These are phyloP conservation scores for Daedalea quercina DNA, from an alignment of 768 basidiomycete genomes.

Conservation along the genomic window DNA sequence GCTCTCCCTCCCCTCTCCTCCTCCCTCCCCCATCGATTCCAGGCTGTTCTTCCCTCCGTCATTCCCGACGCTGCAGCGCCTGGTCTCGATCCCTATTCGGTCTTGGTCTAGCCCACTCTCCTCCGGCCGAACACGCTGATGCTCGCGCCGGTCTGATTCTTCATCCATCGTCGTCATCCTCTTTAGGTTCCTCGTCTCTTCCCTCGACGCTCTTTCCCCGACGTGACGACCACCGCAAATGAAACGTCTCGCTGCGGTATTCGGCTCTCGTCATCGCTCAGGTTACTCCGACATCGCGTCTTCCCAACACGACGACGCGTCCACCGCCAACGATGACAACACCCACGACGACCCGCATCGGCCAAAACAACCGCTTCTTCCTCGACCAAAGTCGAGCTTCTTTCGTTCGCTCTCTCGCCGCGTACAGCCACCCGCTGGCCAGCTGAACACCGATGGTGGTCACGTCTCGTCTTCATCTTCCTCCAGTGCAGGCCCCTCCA, in stretches of 20 bases:
- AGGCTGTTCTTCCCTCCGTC: slow-evolving; percentile 2
- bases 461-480: slow-evolving; percentile 43
- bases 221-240: slow-evolving; percentile 3
- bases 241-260: slow-evolving; percentile 43
- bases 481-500: slow-evolving; percentile 47
- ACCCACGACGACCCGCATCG: slow-evolving; percentile 1
- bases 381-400: slow-evolving; percentile 14
- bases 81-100: slow-evolving; percentile 7
- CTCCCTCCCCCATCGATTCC: slow-evolving; percentile 5
- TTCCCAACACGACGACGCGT: slow-evolving; percentile 11
- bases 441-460: slow-evolving; percentile 20
- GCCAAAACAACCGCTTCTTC: slow-evolving; percentile 9
- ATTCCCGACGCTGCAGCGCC: slow-evolving; percentile 1
- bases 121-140: background rate
- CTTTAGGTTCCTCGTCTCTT: background rate
- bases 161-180: background rate
- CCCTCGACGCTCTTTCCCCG: background rate
- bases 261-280: slow-evolving; percentile 33
- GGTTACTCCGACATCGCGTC: slow-evolving; percentile 31
- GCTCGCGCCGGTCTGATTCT: background rate
- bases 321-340: slow-evolving; percentile 6
- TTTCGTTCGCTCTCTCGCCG: slow-evolving; percentile 20
- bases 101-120: background rate
- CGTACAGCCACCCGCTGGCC: background rate
- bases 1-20: slow-evolving; percentile 1